Conservation (phyloP, 176 grass and related monocot genomes). For the Echinochloa phyllopogon region DNA sequence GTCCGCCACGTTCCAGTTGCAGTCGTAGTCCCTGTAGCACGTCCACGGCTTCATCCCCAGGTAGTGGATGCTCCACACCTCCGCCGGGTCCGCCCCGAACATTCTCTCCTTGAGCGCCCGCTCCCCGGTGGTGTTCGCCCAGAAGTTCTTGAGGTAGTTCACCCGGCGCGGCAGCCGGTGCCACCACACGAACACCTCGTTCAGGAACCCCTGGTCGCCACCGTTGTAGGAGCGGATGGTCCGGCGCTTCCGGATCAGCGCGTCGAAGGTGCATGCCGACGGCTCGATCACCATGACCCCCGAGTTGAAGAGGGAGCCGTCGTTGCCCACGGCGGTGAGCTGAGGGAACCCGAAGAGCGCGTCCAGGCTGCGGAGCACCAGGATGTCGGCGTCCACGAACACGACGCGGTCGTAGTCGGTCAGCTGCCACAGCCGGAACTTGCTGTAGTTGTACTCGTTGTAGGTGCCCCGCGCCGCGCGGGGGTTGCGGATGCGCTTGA, state of each 20-base stretch:
- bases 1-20: slow-evolving; percentile 81
- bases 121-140: slow-evolving; percentile 73
- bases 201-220: slow-evolving; percentile 95
- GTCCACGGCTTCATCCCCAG: slow-evolving; percentile 88
- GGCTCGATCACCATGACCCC: slow-evolving; percentile 94
- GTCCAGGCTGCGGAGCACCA: slow-evolving; percentile 86
- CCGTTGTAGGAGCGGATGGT: slow-evolving; percentile 89
- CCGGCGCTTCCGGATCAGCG: slow-evolving; percentile 53
- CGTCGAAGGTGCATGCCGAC: slow-evolving; percentile 76
- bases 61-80: slow-evolving; percentile 84
- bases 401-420: slow-evolving; percentile 76
- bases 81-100: slow-evolving; percentile 67
- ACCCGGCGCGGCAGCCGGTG: slow-evolving; percentile 82
- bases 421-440: slow-evolving; percentile 98
- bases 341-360: slow-evolving; percentile 84
- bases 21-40: slow-evolving; percentile 95
- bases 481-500: slow-evolving; percentile 87
- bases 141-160: slow-evolving; percentile 97
- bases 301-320: slow-evolving; percentile 82
- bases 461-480: slow-evolving; percentile 67
- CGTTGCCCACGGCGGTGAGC: slow-evolving; percentile 80
- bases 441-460: slow-evolving; percentile 99
- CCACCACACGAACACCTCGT: slow-evolving; percentile 99
- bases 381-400: slow-evolving; percentile 93
- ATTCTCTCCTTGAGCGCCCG: slow-evolving; percentile 70